Conservation (phyloP, 2,329 filamentous ascomycete genomes). For the Colletotrichum tropicicola region DNA sequence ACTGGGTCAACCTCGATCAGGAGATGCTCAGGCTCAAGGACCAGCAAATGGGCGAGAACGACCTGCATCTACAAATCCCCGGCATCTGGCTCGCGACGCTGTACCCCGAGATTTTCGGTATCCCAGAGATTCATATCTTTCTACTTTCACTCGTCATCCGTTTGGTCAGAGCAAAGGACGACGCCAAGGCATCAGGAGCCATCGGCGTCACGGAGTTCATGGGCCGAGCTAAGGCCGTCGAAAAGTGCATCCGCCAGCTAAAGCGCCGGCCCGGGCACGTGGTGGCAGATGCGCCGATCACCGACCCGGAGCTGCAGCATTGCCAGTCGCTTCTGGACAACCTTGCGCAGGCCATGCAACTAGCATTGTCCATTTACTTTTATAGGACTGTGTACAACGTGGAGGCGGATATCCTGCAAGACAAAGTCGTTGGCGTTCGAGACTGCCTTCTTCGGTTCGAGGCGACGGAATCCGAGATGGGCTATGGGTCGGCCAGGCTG, state of each 20-base stretch:
- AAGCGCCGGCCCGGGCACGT: background rate
- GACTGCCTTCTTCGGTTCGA: slow-evolving; percentile 42
- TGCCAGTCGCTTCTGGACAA: slow-evolving; percentile 33
- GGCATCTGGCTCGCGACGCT: slow-evolving; percentile 46
- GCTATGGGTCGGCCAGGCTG: slow-evolving; percentile 40
- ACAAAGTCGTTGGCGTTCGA: slow-evolving; percentile 40
- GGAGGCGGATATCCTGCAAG: slow-evolving; percentile 43
- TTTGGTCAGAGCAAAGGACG: slow-evolving; percentile 46
- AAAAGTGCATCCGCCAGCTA: slow-evolving; percentile 40
- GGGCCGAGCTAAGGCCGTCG: slow-evolving; percentile 41
- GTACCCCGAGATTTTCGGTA: slow-evolving; percentile 50
- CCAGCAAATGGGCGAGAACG: slow-evolving; percentile 48
- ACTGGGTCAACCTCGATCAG: slow-evolving; percentile 40
- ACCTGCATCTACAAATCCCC: slow-evolving; percentile 46
- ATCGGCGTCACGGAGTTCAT: slow-evolving; percentile 40
- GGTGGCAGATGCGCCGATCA: background rate
- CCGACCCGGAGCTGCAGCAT: background rate
- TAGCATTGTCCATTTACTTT: slow-evolving; percentile 48
- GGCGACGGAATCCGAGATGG: slow-evolving; percentile 30
- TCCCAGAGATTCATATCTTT: slow-evolving; percentile 45
- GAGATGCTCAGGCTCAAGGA: slow-evolving; percentile 42
- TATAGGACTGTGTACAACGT: slow-evolving; percentile 49
- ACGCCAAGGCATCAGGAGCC: slow-evolving; percentile 31
- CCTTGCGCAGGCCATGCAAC: slow-evolving; percentile 44
- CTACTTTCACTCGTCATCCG: slow-evolving; percentile 45